phyloP scores from a whole-genome alignment of 1,139 yeast species.

The Kluyveromyces sp. region DNA sequence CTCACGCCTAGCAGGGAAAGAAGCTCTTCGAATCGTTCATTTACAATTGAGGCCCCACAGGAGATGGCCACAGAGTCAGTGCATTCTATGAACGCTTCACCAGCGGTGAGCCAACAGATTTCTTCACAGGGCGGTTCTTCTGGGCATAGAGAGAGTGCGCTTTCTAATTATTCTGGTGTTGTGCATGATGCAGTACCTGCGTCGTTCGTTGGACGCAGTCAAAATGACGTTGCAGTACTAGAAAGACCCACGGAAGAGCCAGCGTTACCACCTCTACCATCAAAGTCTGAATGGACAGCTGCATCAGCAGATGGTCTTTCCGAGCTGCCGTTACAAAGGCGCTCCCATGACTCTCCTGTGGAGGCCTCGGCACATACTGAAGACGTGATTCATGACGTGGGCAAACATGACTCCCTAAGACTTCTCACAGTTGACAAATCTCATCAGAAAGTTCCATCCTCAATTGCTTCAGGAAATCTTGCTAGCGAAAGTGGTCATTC shows the following conservation, averaged over 20 bases:
- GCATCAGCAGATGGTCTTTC: neutral
- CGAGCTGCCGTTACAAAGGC: neutral
- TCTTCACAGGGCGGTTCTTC: conserved; percentile 1
- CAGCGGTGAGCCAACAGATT: no score
- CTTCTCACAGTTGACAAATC: neutral
- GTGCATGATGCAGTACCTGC: conserved; percentile 41
- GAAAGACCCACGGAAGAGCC: conserved; percentile 11
- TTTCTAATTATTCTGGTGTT: conserved; percentile 41
- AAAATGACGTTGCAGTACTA: neutral
- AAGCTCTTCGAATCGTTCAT: no score
- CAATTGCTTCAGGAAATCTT: conserved; percentile 30
- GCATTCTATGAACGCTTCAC: no score
- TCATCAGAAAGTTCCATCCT: conserved; percentile 17
- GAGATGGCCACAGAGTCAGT: no score
- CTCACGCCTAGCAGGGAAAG: conserved; percentile 5
- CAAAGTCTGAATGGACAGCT: conserved; percentile 4
- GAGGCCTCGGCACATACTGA: neutral
- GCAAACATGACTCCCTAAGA: conserved; percentile 1
- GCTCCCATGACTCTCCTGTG: neutral
- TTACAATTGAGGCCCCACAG: no score
- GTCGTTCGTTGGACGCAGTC: conserved; percentile 32
- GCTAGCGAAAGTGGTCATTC: conserved; percentile 31
- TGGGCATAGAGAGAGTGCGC: conserved; percentile 36
- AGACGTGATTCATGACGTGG: neutral
- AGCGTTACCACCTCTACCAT: conserved; percentile 17